phyloP scores from a whole-genome alignment of 1,284 basidiomycete species.

The Sphaerobolus stellatus region DNA sequence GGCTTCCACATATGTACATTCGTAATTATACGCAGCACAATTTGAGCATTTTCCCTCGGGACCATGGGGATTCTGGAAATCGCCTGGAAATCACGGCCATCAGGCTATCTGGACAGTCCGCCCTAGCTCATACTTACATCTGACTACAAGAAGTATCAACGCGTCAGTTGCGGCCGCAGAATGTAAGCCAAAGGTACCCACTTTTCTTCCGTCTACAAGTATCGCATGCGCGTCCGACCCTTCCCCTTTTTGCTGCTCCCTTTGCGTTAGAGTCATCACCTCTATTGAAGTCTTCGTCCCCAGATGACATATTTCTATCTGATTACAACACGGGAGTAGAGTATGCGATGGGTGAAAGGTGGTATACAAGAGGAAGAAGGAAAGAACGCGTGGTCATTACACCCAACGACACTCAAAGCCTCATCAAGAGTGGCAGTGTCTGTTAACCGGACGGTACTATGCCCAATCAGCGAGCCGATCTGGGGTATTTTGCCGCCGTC shows the following conservation, averaged over 20 bases:
- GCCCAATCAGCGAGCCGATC: too few species aligned
- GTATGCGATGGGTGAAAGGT: not conserved
- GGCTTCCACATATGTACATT: constrained; percentile 77
- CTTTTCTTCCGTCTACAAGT: constrained; percentile 75
- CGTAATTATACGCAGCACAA: constrained; percentile 68
- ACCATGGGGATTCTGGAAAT: constrained; percentile 61
- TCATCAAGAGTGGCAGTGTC: too few species aligned
- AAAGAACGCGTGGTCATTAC: constrained; percentile 4
- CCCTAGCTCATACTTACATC: constrained; percentile 45
- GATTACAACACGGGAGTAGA: not conserved
- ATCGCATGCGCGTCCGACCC: constrained; percentile 74
- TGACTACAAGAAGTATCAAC: constrained; percentile 36
- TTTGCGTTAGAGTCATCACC: constrained; percentile 15
- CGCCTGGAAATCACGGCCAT: constrained; percentile 39
- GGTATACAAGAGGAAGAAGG: not conserved
- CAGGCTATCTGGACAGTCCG: not conserved
- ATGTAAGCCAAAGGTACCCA: constrained; percentile 31
- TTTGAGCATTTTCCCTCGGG: constrained; percentile 71
- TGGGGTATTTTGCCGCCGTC: too few species aligned
- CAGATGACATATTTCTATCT: constrained; percentile 12
- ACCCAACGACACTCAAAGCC: too few species aligned
- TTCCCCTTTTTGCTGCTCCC: constrained; percentile 57
- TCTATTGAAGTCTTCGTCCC: constrained; percentile 18
- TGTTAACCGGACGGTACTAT: too few species aligned
- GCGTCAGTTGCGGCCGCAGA: constrained; percentile 9